phyloP scores from a whole-genome alignment of 2,329 filamentous ascomycete species.

The Dactylonectria macrodidyma region DNA sequence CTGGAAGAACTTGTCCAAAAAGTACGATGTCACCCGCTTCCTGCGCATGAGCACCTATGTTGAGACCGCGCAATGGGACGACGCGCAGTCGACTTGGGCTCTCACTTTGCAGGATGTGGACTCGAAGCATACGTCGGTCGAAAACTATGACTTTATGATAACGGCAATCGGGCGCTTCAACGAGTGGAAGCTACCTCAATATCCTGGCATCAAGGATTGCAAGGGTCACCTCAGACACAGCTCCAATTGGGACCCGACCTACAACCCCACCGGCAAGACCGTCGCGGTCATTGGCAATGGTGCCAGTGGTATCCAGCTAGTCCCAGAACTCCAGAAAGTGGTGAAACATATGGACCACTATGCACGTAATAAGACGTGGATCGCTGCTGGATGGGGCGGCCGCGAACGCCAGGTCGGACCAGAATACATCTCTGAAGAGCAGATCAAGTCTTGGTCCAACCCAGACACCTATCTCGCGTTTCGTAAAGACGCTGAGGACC shows the following conservation, averaged over 20 bases:
- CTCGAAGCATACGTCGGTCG: too few relatives aligned
- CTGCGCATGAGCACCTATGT: too few relatives aligned
- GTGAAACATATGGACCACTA: constrained; percentile 72
- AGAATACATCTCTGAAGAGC: too few relatives aligned
- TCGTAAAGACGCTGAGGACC: too few relatives aligned
- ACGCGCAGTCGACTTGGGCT: too few relatives aligned
- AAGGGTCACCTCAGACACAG: constrained; percentile 39
- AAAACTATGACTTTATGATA: too few relatives aligned
- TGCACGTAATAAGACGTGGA: constrained; percentile 75
- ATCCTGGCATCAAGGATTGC: constrained; percentile 68
- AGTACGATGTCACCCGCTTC: constrained; percentile 66
- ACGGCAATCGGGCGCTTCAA: too few relatives aligned
- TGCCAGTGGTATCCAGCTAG: constrained; percentile 50
- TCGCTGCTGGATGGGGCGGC: constrained; percentile 59
- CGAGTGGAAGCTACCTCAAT: constrained; percentile 49
- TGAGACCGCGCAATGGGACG: too few relatives aligned
- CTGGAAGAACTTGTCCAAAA: constrained; percentile 72
- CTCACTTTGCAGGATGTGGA: too few relatives aligned
- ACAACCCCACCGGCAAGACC: neutral
- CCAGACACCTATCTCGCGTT: too few relatives aligned
- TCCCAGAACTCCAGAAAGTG: constrained; percentile 64
- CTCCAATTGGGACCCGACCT: neutral
- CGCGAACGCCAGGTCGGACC: too few relatives aligned
- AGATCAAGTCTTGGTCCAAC: too few relatives aligned
- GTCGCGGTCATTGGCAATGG: neutral